Evolutionary conservation across 2,329 filamentous ascomycete species (phyloP), one percentile per base, ranked within the genome.

Genomic region (Colletotrichum lupini): DNA sequence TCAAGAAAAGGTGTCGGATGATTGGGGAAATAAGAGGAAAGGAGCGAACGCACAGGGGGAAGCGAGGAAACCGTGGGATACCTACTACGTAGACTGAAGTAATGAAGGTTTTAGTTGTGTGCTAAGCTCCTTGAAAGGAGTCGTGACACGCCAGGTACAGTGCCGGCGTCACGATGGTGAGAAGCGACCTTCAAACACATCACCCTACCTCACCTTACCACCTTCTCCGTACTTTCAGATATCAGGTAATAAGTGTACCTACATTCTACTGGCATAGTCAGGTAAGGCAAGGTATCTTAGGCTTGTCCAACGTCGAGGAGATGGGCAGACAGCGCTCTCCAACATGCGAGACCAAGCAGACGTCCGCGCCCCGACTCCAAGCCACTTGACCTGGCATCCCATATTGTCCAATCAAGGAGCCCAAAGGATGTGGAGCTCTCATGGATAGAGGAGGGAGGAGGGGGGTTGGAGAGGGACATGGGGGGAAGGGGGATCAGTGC

Each of bases 291-390:
- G 35, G 12, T 37, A 37, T 16, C 12, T 37, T 14, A 4, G 37
- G 35, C n/a, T 14, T 4, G 32, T 46, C 19, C 12, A 37, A 16
- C 14, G 35, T 46, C 19, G 42, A 49, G 6, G 30, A 14, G 42
- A 52, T 14, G 19, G 24, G 60, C 9, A 49, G 24, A 28, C 35
- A 61, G 16, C 58, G 46, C 58, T 46, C 22, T 60, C 57, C 24
- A 60, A 32, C 59, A 59, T 37, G 57, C 60, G 19, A 46, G 59
- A 61, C 59, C 59, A 57, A 66, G 63, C 53, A 53, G 32, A 22
- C n/a, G 63, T 30, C 63, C n/a, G 42, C 37, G 63, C 63, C 63
- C 37, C 14, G 16, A 42, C 37, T 42, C 37, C 37, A 58, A 56
- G 52, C 52, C 22, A n/a, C 19, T 49, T 49, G 7, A 19, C 42